Conservation (phyloP, 352 stramenopile species). For the Blastocystis sp. region DNA sequence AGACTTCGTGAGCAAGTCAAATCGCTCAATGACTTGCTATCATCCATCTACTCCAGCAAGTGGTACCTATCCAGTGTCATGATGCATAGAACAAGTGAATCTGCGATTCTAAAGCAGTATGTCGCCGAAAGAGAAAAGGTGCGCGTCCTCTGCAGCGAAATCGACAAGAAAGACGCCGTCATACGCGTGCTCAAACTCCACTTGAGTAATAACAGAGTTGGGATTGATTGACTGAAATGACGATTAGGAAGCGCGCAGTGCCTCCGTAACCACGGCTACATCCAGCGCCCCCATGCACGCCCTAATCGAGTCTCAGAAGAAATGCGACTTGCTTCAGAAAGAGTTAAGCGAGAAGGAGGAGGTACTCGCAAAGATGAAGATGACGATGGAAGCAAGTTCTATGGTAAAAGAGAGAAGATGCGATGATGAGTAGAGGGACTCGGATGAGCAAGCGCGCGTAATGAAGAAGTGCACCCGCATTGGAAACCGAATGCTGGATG, state of each 20-base stretch:
- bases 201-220: not conserved
- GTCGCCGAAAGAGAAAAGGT: not conserved
- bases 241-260: too few species aligned
- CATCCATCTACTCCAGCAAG: not conserved
- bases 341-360: not conserved
- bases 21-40: not conserved
- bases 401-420: not conserved
- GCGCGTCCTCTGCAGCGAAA: not conserved
- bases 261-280: too few species aligned
- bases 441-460: not conserved
- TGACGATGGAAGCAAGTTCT: too few species aligned
- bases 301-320: too few species aligned
- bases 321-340: not conserved
- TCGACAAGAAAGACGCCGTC: not conserved
- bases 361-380: not conserved
- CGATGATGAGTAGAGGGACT: not conserved
- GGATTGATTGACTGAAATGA: not conserved
- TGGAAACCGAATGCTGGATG: constrained; percentile 12
- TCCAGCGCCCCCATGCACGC: too few species aligned
- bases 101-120: not conserved
- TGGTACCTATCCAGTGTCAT: not conserved
- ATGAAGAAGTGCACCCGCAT: constrained; percentile 28
- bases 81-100: constrained; percentile 1
- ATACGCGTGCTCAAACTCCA: not conserved
- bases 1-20: constrained; percentile 11